phyloP scores from a whole-genome alignment of 208 protist species.

The Crithidia expoeki region DNA sequence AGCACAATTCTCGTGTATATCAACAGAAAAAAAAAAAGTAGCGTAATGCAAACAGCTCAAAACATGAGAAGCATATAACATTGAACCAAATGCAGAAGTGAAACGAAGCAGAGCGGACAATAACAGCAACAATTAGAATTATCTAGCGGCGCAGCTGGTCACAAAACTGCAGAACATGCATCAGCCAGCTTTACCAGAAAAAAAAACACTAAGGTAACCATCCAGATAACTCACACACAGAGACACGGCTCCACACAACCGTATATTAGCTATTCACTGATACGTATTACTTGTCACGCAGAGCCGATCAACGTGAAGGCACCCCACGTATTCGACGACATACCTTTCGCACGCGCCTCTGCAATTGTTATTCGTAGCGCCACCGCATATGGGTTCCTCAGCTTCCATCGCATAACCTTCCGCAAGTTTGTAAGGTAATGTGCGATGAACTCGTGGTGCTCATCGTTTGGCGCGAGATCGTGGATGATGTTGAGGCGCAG shows the following conservation, averaged over 20 bases:
- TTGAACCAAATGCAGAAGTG: slow-evolving; percentile 13
- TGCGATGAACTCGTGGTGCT: slow-evolving; percentile 63
- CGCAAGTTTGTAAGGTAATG: slow-evolving; percentile 57
- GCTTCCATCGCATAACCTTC: slow-evolving; percentile 43
- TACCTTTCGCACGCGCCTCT: slow-evolving; percentile 30
- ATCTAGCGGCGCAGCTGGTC: no score
- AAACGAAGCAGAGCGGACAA: no score
- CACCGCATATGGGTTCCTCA: slow-evolving; percentile 69
- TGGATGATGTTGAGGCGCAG: slow-evolving; percentile 66
- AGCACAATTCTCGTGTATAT: background rate
- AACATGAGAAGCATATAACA: slow-evolving; percentile 9
- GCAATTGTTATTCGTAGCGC: slow-evolving; percentile 75
- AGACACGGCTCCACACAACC: slow-evolving; percentile 1
- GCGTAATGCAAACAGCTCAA: background rate
- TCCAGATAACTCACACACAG: no score
- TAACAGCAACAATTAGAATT: no score
- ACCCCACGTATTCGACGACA: slow-evolving; percentile 60
- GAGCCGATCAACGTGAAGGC: slow-evolving; percentile 80
- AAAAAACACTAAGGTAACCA: no score
- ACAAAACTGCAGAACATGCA: no score
- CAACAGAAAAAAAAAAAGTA: slow-evolving; percentile 26
- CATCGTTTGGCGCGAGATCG: slow-evolving; percentile 41
- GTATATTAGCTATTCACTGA: no score
- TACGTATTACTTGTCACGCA: no score
- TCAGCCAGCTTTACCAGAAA: no score